These are phyloP conservation scores for Wallemia ichthyophaga DNA, from an alignment of 1,284 basidiomycete species.

Conservation along the genomic window DNA sequence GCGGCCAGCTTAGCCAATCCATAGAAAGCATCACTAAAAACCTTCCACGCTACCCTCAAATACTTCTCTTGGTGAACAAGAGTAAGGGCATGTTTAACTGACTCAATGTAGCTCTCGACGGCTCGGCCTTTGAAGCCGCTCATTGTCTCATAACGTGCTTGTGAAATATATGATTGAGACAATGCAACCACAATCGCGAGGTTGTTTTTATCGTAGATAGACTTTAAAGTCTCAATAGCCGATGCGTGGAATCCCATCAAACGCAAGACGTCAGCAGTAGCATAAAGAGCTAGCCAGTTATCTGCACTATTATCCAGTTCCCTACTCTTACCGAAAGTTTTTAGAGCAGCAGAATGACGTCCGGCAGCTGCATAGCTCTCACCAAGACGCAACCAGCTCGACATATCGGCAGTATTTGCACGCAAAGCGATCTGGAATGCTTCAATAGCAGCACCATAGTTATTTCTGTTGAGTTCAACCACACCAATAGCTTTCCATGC, in stretches of 20 bases:
- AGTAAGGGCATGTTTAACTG: conserved; percentile 27
- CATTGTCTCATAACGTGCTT: conserved; percentile 32
- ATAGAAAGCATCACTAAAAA: conserved; percentile 44
- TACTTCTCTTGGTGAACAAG: conserved; percentile 24
- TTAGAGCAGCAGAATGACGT: conserved; percentile 61
- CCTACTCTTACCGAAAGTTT: conserved; percentile 45
- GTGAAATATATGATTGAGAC: conserved; percentile 38
- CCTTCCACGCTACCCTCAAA: conserved; percentile 50
- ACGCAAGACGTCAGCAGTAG: conserved; percentile 57
- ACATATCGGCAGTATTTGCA: conserved; percentile 40
- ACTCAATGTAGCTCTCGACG: conserved; percentile 33
- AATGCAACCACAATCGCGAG: conserved; percentile 42
- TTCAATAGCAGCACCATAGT: conserved; percentile 46
- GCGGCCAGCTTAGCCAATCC: conserved; percentile 9
- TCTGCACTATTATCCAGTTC: conserved; percentile 26
- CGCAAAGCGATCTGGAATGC: conserved; percentile 69
- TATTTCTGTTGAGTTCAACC: conserved; percentile 51
- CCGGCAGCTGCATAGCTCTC: conserved; percentile 73
- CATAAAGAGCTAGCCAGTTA: conserved; percentile 59
- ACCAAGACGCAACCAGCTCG: conserved; percentile 66
- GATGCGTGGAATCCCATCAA: conserved; percentile 44
- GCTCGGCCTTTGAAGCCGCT: conserved; percentile 45
- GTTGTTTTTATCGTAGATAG: conserved; percentile 27
- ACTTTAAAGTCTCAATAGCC: conserved; percentile 36
- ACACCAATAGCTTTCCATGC: conserved; percentile 93